Evolutionary conservation across 2,329 filamentous ascomycete species (phyloP).

Genomic region (Herpotrichia juniperi): DNA sequence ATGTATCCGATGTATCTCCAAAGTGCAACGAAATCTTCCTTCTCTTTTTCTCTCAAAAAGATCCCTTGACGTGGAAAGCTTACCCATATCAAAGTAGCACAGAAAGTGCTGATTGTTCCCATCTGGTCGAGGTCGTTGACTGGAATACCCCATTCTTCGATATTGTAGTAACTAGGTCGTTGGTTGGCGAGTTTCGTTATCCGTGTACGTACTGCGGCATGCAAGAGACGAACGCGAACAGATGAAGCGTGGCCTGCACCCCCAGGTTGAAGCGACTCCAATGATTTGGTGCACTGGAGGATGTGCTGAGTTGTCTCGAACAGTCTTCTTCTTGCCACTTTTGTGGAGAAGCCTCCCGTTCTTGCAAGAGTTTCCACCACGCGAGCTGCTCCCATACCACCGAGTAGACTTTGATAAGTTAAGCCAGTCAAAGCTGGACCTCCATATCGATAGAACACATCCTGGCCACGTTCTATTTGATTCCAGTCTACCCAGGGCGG

Average conservation of each 20-base stretch:
- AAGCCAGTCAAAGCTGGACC: slow-evolving; percentile 68
- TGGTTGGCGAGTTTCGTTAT: slow-evolving; percentile 66
- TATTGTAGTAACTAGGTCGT: slow-evolving; percentile 67
- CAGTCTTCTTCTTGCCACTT: slow-evolving; percentile 69
- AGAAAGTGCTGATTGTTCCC: slow-evolving; percentile 74
- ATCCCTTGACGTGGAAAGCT: slow-evolving; percentile 76
- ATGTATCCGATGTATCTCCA: slow-evolving; percentile 78
- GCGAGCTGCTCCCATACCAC: slow-evolving; percentile 73
- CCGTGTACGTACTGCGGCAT: slow-evolving; percentile 69
- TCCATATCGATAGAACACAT: slow-evolving; percentile 79
- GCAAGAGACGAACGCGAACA: slow-evolving; percentile 71
- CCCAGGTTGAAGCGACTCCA: slow-evolving; percentile 70
- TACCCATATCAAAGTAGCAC: slow-evolving; percentile 69
- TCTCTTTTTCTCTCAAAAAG: slow-evolving; percentile 66
- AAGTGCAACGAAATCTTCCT: slow-evolving; percentile 72
- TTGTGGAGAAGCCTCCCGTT: slow-evolving; percentile 75
- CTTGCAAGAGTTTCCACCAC: slow-evolving; percentile 76
- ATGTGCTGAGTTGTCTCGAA: slow-evolving; percentile 79
- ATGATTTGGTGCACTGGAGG: slow-evolving; percentile 70
- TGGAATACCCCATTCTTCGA: slow-evolving; percentile 65
- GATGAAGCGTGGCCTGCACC: slow-evolving; percentile 70
- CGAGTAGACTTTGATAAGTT: slow-evolving; percentile 69
- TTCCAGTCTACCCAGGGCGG: slow-evolving; percentile 81
- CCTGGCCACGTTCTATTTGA: slow-evolving; percentile 75
- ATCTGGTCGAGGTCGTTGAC: slow-evolving; percentile 79